These are phyloP conservation scores for Boletus tomentosulus DNA, from an alignment of 768 basidiomycete genomes.

Conservation along the genomic window DNA sequence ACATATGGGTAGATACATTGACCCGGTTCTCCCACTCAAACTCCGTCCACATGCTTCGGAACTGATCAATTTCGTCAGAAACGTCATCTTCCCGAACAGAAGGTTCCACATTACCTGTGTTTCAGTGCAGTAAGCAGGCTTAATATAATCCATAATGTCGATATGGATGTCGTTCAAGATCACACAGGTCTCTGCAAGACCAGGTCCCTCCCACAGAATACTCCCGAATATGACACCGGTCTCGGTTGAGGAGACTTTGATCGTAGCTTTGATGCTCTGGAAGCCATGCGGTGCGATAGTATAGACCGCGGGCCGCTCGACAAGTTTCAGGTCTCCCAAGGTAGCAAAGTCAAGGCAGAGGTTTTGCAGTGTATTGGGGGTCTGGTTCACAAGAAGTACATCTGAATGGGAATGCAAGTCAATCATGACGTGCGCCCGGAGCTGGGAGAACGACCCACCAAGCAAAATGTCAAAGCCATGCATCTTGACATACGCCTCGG, in stretches of 20 bases:
- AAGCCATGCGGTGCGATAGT: slow-evolving; percentile 95
- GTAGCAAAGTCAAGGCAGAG: slow-evolving; percentile 97
- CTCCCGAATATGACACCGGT: slow-evolving; percentile 98
- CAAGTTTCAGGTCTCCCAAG: slow-evolving; percentile 92
- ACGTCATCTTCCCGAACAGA: background rate
- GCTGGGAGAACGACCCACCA: slow-evolving; percentile 41
- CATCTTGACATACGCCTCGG: slow-evolving; percentile 96
- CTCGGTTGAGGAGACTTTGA: slow-evolving; percentile 97
- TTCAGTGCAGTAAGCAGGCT: slow-evolving; percentile 86
- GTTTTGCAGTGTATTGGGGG: slow-evolving; percentile 89
- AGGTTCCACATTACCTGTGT: slow-evolving; percentile 57
- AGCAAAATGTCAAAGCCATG: slow-evolving; percentile 96
- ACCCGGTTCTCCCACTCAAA: slow-evolving; percentile 99
- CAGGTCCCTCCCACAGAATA: slow-evolving; percentile 92
- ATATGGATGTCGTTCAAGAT: slow-evolving; percentile 97
- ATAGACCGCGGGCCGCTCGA: slow-evolving; percentile 91
- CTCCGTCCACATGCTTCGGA: slow-evolving; percentile 99
- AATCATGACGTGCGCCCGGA: background rate
- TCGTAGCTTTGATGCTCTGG: slow-evolving; percentile 98
- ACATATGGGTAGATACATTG: slow-evolving; percentile 80
- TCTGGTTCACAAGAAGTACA: slow-evolving; percentile 96
- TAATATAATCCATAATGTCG: slow-evolving; percentile 65
- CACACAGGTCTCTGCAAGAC: slow-evolving; percentile 84
- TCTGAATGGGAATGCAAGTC: slow-evolving; percentile 41
- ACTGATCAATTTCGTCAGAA: slow-evolving; percentile 43